phyloP scores from a whole-genome alignment of 805 yeast genomes.

The Myxozyma neotropica region DNA sequence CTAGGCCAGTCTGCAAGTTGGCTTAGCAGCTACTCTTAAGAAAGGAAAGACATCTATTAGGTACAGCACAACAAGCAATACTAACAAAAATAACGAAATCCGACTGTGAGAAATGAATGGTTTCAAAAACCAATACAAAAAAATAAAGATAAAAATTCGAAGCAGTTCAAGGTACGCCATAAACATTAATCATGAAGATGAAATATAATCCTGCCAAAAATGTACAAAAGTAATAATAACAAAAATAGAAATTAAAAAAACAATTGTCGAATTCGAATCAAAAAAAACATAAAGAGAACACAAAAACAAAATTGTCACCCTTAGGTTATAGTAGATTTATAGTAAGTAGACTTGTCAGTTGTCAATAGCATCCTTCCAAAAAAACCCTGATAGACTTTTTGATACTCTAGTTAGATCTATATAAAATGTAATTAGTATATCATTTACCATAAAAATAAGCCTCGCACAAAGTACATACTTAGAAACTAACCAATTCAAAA shows the following conservation, averaged over 20 bases:
- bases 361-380: no score
- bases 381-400: background rate
- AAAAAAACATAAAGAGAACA: background rate
- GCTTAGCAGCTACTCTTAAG: no score
- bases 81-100: background rate
- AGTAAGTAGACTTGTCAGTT: background rate
- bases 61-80: background rate
- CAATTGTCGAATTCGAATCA: background rate
- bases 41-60: background rate
- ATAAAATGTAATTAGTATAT: background rate
- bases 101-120: no score
- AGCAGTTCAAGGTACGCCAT: background rate
- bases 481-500: constrained; percentile 43
- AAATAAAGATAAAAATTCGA: background rate
- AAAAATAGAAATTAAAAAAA: background rate
- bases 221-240: background rate
- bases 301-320: no score
- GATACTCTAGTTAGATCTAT: background rate
- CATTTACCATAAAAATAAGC: background rate
- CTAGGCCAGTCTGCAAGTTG: no score
- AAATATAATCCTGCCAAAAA: background rate
- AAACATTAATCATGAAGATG: background rate
- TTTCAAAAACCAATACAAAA: no score
- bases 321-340: no score
- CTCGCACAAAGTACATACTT: constrained; percentile 20